Conservation (phyloP, 305 asterid genomes). For the Ajuga reptans region DNA sequence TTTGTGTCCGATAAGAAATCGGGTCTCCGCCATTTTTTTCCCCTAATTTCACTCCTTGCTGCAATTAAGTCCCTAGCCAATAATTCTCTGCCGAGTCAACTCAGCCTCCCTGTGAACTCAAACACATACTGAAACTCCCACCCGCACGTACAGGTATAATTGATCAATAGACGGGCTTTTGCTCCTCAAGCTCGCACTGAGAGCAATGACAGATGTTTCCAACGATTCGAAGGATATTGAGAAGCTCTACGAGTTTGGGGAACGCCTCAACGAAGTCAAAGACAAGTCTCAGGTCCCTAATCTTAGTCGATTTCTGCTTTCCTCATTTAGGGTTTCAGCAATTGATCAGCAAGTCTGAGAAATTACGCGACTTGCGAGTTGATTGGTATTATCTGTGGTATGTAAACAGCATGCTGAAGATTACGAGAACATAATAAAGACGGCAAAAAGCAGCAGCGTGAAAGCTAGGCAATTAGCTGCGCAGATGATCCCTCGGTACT, state of each 20-base stretch:
- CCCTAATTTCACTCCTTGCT: background rate
- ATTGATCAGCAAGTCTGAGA: background rate
- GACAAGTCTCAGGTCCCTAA: constrained; percentile 74
- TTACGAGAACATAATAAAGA: constrained; percentile 67
- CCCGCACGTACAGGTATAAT: background rate
- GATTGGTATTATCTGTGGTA: constrained; percentile 12
- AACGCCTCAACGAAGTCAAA: constrained; percentile 69
- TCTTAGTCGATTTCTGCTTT: background rate
- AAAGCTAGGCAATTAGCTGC: constrained; percentile 93
- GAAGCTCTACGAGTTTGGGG: constrained; percentile 84
- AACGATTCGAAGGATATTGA: constrained; percentile 62
- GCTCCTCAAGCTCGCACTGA: constrained; percentile 12
- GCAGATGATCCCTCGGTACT: constrained; percentile 84
- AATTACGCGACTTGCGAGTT: background rate
- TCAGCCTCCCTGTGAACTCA: constrained; percentile 5
- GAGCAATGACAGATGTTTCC: constrained; percentile 42
- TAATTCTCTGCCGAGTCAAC: constrained; percentile 19
- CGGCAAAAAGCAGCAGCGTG: constrained; percentile 63
- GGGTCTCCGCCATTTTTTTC: background rate
- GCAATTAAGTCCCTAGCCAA: constrained; percentile 10
- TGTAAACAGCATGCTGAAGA: constrained; percentile 54
- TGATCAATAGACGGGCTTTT: constrained; percentile 11
- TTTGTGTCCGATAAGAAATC: background rate
- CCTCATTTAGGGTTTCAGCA: constrained; percentile 29
- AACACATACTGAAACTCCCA: background rate